Conservation (phyloP, 2,329 filamentous ascomycete genomes). For the Endocalyx cinctus region DNA sequence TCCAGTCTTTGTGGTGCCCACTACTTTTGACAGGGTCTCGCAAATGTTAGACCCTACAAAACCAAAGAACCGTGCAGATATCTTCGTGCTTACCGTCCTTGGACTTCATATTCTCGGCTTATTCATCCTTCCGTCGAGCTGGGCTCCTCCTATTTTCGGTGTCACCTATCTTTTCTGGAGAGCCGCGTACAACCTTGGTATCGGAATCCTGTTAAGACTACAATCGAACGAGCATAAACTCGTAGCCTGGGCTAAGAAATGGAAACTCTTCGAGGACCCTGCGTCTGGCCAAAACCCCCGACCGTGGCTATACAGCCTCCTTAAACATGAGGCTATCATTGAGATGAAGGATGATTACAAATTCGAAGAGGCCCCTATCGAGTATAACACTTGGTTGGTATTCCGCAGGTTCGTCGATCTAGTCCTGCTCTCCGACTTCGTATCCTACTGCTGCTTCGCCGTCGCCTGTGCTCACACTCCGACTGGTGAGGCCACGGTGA, state of each 20-base stretch:
- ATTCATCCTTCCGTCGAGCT: constrained; percentile 63
- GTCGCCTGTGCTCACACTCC: constrained; percentile 79
- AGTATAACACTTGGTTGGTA: constrained; percentile 98
- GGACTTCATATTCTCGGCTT: constrained; percentile 69
- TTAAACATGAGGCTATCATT: constrained; percentile 87
- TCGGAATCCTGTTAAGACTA: constrained; percentile 80
- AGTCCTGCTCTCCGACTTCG: constrained; percentile 98
- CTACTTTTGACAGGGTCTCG: constrained; percentile 98
- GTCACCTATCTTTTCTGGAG: constrained; percentile 88
- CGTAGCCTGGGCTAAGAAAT: constrained; percentile 81
- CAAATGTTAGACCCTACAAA: constrained; percentile 91
- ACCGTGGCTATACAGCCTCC: constrained; percentile 73
- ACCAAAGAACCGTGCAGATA: constrained; percentile 90
- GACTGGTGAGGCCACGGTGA: constrained; percentile 61
- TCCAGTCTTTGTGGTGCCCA: constrained; percentile 88
- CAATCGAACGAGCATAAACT: constrained; percentile 88
- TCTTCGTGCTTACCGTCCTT: constrained; percentile 73
- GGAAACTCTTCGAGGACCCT: constrained; percentile 80
- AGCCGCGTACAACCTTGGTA: constrained; percentile 86
- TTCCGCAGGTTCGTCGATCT: constrained; percentile 94
- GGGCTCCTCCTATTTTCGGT: constrained; percentile 75
- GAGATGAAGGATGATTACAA: constrained; percentile 93
- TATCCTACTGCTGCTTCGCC: constrained; percentile 93
- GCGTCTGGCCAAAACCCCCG: constrained; percentile 75
- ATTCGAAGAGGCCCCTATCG: constrained; percentile 87